Base-by-base conservation (phyloP, 75 land plant genomes). In the Sequoia sempervirens region DNA sequence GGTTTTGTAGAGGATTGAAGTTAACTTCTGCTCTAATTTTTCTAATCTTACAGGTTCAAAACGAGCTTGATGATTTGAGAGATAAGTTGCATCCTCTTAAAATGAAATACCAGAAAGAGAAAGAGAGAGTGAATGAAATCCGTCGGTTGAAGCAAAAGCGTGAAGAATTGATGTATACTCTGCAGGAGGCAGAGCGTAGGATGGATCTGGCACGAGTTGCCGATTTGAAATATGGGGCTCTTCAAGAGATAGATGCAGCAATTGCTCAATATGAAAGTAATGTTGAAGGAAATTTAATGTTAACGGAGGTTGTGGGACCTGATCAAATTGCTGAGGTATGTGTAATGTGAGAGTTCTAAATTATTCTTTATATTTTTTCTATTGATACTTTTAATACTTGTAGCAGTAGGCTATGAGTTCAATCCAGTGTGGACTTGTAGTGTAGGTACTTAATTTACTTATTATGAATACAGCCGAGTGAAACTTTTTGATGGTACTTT, bases 251-350 rank as follows among this genome's bases (percentile, higher is more conserved):
- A 0, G 98, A 96, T 23, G 75, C 85, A 73, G 92, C 98, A 15
- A 96, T 97, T 73, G 90, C 86, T 11, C 89, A 85, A 79, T 85
- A 94, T 7, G 98, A 97, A 87, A 89, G 87, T 13, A 83, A 12
- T 28, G 34, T 47, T 26, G 91, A 85, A 50, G 99, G 93, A 82
- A 91, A 94, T 79, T 75, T 88, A 56, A 96, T 97, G 96, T 87
- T 97, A 32, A 94, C 99, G 1, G 96, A 97, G 74, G 90, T 95
- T 56, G 99, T 97, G 41, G 98, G 96, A 10, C 98, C 98, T 14
- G 99, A 97, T 2, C 99, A 97, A 26, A 93, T 97, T 82, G 99
- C 99, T 36, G 99, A 97, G 91, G 97, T 92, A 86, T 50, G 83
- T 40, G 13, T 20, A 34, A 68, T n/a, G 17, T 30, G 12, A 7